Evolutionary conservation across 2,329 filamentous ascomycete species (phyloP).

Genomic region (Fonsecaea pedrosoi): DNA sequence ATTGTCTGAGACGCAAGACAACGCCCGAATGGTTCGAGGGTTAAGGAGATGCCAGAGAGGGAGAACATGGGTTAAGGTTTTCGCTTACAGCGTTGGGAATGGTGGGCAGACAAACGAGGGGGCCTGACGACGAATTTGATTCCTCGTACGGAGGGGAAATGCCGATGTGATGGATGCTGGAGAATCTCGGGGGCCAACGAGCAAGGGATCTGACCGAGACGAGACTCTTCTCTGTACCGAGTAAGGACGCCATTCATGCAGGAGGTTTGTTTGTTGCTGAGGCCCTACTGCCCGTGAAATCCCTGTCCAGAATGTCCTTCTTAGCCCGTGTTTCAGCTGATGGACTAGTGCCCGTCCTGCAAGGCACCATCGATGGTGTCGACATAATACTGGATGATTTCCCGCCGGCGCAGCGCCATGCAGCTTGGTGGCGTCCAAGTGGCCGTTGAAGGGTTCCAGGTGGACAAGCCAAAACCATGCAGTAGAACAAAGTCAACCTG

Average conservation of each 20-base stretch:
- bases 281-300: neutral
- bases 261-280: constrained; percentile 6
- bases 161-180: neutral
- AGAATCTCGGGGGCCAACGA: neutral
- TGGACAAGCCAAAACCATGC: neutral
- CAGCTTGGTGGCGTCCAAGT: constrained; percentile 8
- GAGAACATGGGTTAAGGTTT: constrained; percentile 6
- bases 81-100: constrained; percentile 7
- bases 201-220: constrained; percentile 3
- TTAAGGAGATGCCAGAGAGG: neutral
- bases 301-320: neutral
- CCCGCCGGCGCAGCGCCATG: constrained; percentile 8
- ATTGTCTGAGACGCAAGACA: constrained; percentile 10
- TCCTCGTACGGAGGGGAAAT: neutral
- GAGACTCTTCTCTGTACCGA: neutral
- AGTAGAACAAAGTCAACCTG: neutral
- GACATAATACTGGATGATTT: constrained; percentile 15
- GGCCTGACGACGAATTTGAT: neutral
- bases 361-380: constrained; percentile 7
- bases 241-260: constrained; percentile 3
- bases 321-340: constrained; percentile 13
- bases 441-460: neutral
- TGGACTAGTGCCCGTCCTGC: constrained; percentile 2
- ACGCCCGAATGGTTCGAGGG: constrained; percentile 2
- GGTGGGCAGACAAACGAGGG: neutral